Evolutionary conservation across 306 rosid genomes (phyloP), one percentile per base, ranked within the genome.

Genomic region (Senna siamea): DNA sequence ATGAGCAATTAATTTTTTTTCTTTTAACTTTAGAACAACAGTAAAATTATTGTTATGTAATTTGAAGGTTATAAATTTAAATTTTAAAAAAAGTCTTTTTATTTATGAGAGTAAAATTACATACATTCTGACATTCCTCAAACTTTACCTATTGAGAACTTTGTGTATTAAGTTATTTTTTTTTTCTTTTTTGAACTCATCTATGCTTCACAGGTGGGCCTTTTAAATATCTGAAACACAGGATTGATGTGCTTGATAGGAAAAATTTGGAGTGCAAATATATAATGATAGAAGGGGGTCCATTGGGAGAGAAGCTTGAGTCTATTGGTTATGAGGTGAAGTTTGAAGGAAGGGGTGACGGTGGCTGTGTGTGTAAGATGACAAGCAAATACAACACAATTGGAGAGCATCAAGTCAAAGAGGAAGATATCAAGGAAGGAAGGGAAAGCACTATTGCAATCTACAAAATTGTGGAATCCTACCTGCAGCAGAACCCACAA

Each of bases 271-370:
- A 61, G n/a, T 92, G 93, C 88, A 83, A 83, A 66, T 92, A 86
- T 81, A 81, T 90, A 2, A 78, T 88, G 87, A 89, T 86, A 47
- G 98, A 88, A 75, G 98, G 96, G 18, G 96, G 74, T 72, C 87
- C 93, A 28, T 66, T 91, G 74, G 94, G 88, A 2, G 84, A 89
- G 53, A 89, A 87, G 86, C 83, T 91, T 70, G 94, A 87, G 32
- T 87, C 85, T 13, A 84, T 91, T 52, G 77, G 68, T 66, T 85
- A 89, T 79, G 92, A 87, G 85, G 87, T 85, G 28, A 91, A 85
- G 79, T 89, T 89, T 80, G 94, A 91, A 79, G 87, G 82, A 23
- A 76, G 66, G 20, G 46, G 66, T 74, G 95, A 85, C 18, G 97
- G 95, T 13, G 90, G 95, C 62, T 82, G 89, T 66, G 64, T 76